Evolutionary conservation across 2,329 filamentous ascomycete genomes (phyloP), one percentile per base, ranked within the genome.

Genomic region (Dryadomyces quercivorus): DNA sequence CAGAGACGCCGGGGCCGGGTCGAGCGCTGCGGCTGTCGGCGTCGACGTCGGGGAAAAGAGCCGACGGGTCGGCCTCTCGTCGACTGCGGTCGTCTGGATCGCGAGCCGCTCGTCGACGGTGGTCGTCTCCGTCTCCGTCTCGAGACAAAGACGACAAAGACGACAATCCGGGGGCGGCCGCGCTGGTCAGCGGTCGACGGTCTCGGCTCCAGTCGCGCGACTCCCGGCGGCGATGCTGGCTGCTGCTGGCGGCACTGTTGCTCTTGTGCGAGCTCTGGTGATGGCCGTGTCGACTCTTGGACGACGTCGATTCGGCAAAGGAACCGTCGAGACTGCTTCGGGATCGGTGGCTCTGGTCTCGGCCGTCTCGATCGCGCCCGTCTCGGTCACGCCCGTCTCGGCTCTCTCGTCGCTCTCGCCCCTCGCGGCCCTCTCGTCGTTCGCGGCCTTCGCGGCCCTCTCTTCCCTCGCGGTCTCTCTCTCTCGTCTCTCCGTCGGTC

Each of bases 151-250:
- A 42, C 20, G 20, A 9, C 38, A 38, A 51, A 5, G 18, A 18
- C 5, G 38, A 26, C 38, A 12, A 34, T n/a, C 26, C 31, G 15
- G 36, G 3, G 12, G 38, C 16, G 38, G 38, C 38, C 38, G 38
- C 3, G 12, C 3, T 40, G 4, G 38, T 40, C 12, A 15, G 4
- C 9, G 13, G 42, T 44, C 22, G 52, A 6, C 52, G 46, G 66
- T 59, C 68, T 65, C 52, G 66, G 65, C 59, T 66, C 63, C 59
- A 64, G 59, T 55, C 63, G 44, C 50, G 62, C 66, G 54, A 58
- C 60, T 55, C 66, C 64, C 51, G 47, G 38, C 50, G 49, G n/a
- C 51, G 53, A 15, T 34, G 57, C 60, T 62, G 40, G 59, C 58
- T 47, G 51, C 42, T 46, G 26, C 16, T 50, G 34, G 16, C 12